These are phyloP conservation scores for Aspergillus oerlinghausenensis DNA, from an alignment of 2,329 filamentous ascomycete species.

Conservation along the genomic window DNA sequence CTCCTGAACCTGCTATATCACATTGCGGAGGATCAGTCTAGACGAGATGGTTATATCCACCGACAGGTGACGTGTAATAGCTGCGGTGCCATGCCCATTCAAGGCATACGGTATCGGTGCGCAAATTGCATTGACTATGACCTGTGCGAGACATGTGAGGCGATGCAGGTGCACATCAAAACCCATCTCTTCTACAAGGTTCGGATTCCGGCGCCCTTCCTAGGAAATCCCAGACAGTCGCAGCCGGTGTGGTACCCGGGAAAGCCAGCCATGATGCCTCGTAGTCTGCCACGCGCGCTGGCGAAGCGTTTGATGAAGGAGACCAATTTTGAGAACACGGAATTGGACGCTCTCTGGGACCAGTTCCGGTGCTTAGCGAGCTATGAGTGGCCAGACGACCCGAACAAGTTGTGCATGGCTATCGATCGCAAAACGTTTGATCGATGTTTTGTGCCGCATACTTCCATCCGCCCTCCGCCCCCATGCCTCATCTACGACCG, in stretches of 20 bases:
- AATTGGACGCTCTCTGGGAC: conserved; percentile 91
- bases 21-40: conserved; percentile 89
- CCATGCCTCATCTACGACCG: conserved; percentile 92
- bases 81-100: conserved; percentile 82
- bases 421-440: conserved; percentile 94
- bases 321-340: conserved; percentile 76
- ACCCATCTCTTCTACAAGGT: conserved; percentile 98
- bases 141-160: conserved; percentile 88
- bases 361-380: conserved; percentile 94
- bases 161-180: conserved; percentile 66
- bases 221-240: conserved; percentile 71
- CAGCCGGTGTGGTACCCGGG: conserved; percentile 85
- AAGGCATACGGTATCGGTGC: conserved; percentile 88
- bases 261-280: conserved; percentile 67
- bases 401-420: conserved; percentile 69
- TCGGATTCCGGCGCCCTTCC: conserved; percentile 78
- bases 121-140: conserved; percentile 96
- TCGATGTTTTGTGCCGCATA: conserved; percentile 80
- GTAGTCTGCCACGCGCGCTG: conserved; percentile 62
- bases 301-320: conserved; percentile 66
- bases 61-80: conserved; percentile 88
- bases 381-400: conserved; percentile 76
- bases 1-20: conserved; percentile 82
- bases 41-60: conserved; percentile 84
- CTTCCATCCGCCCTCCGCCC: conserved; percentile 68